These are phyloP conservation scores for Venturia aucupariae DNA, from an alignment of 2,329 filamentous ascomycete genomes.

Conservation along the genomic window DNA sequence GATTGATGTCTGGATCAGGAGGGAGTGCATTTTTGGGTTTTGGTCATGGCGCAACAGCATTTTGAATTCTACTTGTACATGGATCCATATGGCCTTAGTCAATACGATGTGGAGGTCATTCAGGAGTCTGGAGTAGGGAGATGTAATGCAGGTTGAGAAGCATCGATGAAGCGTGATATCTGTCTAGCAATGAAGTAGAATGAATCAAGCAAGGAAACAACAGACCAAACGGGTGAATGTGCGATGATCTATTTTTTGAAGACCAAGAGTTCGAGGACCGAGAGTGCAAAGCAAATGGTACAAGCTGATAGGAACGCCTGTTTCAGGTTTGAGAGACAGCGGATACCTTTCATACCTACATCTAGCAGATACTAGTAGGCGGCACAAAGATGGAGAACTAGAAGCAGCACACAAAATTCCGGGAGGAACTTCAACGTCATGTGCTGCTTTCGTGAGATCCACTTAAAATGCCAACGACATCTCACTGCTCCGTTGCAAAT, in stretches of 20 bases:
- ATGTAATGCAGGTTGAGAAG: background rate
- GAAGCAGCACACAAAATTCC: background rate
- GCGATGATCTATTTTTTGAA: too few relatives aligned
- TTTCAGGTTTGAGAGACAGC: too few relatives aligned
- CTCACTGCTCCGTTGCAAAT: background rate
- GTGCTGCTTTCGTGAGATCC: background rate
- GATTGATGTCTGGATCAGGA: background rate
- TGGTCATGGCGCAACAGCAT: background rate
- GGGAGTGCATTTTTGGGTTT: background rate
- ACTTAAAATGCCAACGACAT: background rate
- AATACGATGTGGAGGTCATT: background rate
- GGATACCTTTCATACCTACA: too few relatives aligned
- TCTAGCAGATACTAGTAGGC: too few relatives aligned
- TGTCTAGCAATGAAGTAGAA: background rate
- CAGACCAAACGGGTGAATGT: too few relatives aligned
- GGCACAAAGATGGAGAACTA: too few relatives aligned
- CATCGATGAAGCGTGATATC: background rate
- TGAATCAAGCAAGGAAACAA: background rate
- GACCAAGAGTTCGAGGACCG: too few relatives aligned
- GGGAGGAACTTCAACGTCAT: background rate
- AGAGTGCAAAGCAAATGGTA: too few relatives aligned
- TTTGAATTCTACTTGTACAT: background rate
- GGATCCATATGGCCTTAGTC: background rate
- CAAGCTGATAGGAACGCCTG: too few relatives aligned
- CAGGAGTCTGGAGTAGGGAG: background rate